A percentile compares a stretch with the other conserved stretches of the same genome.
These are phyloP conservation scores for Lichtheimia ramosa DNA, from an alignment of 371 early-diverging fungal genomes.

Conservation along the genomic window DNA sequence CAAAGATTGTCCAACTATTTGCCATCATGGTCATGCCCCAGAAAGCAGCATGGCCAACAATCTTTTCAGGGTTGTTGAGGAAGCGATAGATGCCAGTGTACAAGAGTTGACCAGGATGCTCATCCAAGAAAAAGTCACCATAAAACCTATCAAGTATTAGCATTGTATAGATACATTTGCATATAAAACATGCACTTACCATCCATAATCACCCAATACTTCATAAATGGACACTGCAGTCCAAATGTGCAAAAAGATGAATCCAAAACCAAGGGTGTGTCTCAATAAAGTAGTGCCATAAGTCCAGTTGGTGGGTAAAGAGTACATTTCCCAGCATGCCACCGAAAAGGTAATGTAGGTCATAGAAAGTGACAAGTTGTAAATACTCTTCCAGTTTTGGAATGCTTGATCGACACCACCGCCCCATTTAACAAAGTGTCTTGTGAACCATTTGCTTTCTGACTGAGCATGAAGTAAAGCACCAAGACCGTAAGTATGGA, in stretches of 20 bases:
- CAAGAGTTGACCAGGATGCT: constrained; percentile 57
- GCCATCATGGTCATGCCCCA: constrained; percentile 90
- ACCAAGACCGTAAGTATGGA: constrained; percentile 84
- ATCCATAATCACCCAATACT: constrained; percentile 92
- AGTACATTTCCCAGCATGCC: constrained; percentile 73
- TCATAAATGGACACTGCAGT: constrained; percentile 87
- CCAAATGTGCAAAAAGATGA: constrained; percentile 87
- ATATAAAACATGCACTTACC: constrained; percentile 24
- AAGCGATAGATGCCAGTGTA: constrained; percentile 86
- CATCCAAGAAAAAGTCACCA: constrained; percentile 85
- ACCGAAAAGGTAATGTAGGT: constrained; percentile 82
- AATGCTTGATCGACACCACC: constrained; percentile 86
- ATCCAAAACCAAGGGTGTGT: constrained; percentile 72
- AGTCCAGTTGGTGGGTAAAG: constrained; percentile 69
- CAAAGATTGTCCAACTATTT: constrained; percentile 75
- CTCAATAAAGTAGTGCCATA: constrained; percentile 73
- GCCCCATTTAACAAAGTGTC: constrained; percentile 92
- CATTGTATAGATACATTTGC: neutral
- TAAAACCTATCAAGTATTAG: constrained; percentile 57
- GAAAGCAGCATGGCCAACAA: constrained; percentile 86
- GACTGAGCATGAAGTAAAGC: constrained; percentile 77
- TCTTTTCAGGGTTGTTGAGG: constrained; percentile 90
- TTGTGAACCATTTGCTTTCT: constrained; percentile 76
- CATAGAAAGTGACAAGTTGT: constrained; percentile 55
- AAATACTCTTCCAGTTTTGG: constrained; percentile 81